Base-by-base conservation (phyloP, 768 basidiomycete species). In the Leccinum rimulosum region DNA sequence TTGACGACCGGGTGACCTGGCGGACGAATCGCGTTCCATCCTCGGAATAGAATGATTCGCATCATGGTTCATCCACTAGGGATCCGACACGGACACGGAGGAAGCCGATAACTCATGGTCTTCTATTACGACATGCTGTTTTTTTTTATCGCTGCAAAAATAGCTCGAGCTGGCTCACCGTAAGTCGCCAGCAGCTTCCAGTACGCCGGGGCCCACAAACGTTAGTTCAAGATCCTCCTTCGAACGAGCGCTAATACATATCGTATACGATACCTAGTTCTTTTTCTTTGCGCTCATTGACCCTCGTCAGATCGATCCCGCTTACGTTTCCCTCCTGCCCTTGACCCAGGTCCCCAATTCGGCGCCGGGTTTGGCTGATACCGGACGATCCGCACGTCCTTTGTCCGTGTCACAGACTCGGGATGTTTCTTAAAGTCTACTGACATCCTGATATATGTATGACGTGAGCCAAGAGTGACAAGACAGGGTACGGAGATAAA, bases 341-440 rank as follows among this genome's bases (percentile, higher is more conserved):
- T 88, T 55, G 81, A 80, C 15, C 84, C 90, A 0, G 96, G 97
- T 0, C 96, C 96, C 97, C 97, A 99, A 70, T 97, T 82, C 2
- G 85, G 80, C n/a, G 85, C 80, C 5, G 96, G 97, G 68, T 97
- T 98, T 61, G 85, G 83, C 72, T 96, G 94, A 74, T 95, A 97
- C 40, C 93, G 81, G 1, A 95, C 90, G 7, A 96, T 76, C 63
- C 91, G 93, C 58, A 91, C 77, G 57, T 84, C 84, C 19, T 83
- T 82, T 6, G 85, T 81, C 14, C 81, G 73, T 8, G 83, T 83
- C 3, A 82, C 78, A 1, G 86, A 82, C 4, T 82, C 77, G 0
- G 89, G 86, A 70, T 98, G 92, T 40, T 75, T 82, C 15, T 78
- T 81, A 70, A 98, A 96, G 68, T 91, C 83, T n/a, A 92, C 86